These are phyloP conservation scores for Puccinia polysora DNA, from an alignment of 1,284 basidiomycete genomes.

Conservation along the genomic window DNA sequence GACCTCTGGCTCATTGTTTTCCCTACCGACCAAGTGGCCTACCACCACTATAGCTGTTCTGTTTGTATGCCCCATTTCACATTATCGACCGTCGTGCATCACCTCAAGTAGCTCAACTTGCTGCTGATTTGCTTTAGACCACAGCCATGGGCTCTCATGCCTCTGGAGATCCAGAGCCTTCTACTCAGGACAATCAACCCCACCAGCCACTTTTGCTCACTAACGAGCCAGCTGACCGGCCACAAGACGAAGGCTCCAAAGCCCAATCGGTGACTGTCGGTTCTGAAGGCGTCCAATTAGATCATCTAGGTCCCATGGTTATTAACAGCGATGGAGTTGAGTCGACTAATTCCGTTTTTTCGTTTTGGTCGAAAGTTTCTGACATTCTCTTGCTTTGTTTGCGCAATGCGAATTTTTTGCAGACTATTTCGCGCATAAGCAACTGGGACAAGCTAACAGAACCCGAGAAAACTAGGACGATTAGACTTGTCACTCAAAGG, in stretches of 20 bases:
- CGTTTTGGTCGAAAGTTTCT: not conserved
- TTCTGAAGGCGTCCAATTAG: conserved; percentile 14
- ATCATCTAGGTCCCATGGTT: conserved; percentile 41
- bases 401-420: not conserved
- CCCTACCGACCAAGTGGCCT: too few species aligned
- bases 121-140: too few species aligned
- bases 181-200: not conserved
- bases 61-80: too few species aligned
- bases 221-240: conserved; percentile 8
- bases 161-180: not conserved
- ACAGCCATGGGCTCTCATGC: conserved; percentile 5
- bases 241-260: not conserved
- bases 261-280: conserved; percentile 16
- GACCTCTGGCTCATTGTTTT: too few species aligned
- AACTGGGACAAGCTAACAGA: conserved; percentile 41
- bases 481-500: conserved; percentile 30
- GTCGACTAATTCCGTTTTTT: not conserved
- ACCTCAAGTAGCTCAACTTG: too few species aligned
- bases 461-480: conserved; percentile 21
- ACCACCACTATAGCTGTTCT: too few species aligned
- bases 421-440: conserved; percentile 43
- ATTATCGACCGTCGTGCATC: too few species aligned
- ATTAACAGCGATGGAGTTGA: conserved; percentile 43
- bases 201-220: conserved; percentile 16
- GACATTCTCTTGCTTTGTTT: not conserved